Evolutionary conservation across 176 grass and related monocot species (phyloP).

Genomic region (Poa annua): DNA sequence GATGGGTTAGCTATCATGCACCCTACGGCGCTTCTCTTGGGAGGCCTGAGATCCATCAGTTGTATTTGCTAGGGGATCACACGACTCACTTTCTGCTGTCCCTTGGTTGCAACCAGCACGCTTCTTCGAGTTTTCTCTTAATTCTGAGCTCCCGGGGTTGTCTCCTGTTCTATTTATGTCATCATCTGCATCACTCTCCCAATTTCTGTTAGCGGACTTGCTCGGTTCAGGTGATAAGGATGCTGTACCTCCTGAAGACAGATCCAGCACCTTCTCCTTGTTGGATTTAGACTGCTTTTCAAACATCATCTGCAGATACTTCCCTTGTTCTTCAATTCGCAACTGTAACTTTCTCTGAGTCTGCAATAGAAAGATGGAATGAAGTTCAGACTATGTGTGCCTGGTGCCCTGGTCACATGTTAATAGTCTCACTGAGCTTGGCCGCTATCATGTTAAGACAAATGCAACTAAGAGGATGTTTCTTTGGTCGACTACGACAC

Average conservation of each 20-base stretch:
- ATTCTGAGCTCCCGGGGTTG: not conserved
- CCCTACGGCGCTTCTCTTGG: slow-evolving; percentile 43
- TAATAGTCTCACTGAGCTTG: not conserved
- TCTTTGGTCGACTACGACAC: not conserved
- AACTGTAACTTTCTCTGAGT: slow-evolving; percentile 82
- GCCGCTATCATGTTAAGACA: slow-evolving; percentile 15
- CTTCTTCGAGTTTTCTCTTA: not conserved
- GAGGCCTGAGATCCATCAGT: slow-evolving; percentile 5
- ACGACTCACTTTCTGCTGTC: slow-evolving; percentile 33
- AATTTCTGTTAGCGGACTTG: slow-evolving; percentile 23
- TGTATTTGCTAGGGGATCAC: slow-evolving; percentile 10
- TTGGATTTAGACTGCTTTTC: slow-evolving; percentile 81
- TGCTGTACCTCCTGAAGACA: slow-evolving; percentile 41
- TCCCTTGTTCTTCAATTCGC: slow-evolving; percentile 88
- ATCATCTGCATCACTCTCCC: slow-evolving; percentile 3
- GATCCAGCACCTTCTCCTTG: slow-evolving; percentile 33
- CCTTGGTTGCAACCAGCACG: slow-evolving; percentile 45
- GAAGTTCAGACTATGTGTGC: slow-evolving; percentile 38
- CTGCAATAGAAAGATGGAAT: slow-evolving; percentile 52
- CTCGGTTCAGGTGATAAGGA: slow-evolving; percentile 21
- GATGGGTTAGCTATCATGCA: slow-evolving; percentile 40
- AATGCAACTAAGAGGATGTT: slow-evolving; percentile 12
- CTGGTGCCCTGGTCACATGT: slow-evolving; percentile 1
- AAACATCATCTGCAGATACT: slow-evolving; percentile 83
- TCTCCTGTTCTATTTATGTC: slow-evolving; percentile 32